Conservation (phyloP, 2,329 filamentous ascomycete genomes). For the Nemania sp. region DNA sequence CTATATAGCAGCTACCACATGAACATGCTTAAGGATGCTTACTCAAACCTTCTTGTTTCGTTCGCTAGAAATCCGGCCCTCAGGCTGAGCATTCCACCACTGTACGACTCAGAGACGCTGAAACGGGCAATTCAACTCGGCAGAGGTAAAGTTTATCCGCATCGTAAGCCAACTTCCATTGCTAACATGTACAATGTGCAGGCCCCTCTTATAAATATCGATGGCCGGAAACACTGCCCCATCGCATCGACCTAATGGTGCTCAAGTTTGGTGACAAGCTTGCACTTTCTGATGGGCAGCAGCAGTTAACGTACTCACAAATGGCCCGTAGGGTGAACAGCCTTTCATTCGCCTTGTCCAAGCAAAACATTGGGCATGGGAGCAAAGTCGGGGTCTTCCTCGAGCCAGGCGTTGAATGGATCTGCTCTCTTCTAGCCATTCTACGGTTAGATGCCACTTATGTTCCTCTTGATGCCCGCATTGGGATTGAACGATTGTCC, state of each 20-base stretch:
- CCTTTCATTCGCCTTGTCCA: background rate
- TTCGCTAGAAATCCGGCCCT: background rate
- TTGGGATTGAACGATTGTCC: background rate
- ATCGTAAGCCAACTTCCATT: too few species aligned
- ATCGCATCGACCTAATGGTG: background rate
- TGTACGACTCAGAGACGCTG: background rate
- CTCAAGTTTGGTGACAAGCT: background rate
- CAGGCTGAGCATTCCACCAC: background rate
- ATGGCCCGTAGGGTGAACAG: background rate
- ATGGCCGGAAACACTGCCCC: background rate
- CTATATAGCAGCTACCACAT: background rate
- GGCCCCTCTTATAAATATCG: background rate
- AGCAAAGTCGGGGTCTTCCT: background rate
- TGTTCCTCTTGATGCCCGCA: background rate
- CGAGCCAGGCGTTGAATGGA: background rate
- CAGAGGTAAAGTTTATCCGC: too few species aligned
- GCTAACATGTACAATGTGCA: too few species aligned
- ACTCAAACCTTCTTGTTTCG: background rate
- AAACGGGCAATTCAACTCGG: background rate
- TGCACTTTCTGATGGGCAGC: background rate
- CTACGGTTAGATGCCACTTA: background rate
- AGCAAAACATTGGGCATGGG: background rate
- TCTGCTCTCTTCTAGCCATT: background rate
- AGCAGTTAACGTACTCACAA: background rate
- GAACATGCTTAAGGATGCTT: background rate